A percentile compares a stretch with the other conserved stretches of the same genome.
These are phyloP conservation scores for Pleurotus cornucopiae DNA, from an alignment of 768 basidiomycete genomes.

Conservation along the genomic window DNA sequence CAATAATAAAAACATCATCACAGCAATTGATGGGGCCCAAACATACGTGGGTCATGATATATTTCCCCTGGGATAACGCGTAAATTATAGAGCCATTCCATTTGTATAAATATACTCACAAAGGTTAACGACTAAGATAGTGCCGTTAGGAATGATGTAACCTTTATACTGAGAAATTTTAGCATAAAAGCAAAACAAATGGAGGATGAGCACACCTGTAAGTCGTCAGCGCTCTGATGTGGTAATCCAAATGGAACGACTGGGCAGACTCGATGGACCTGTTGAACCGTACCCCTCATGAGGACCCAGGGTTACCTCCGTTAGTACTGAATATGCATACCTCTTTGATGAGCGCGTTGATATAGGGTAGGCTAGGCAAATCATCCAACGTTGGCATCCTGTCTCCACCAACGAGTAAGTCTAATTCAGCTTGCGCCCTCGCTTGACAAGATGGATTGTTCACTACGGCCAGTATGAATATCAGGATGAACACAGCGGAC, in stretches of 20 bases:
- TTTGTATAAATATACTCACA: conserved; percentile 19
- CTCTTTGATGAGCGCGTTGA: conserved; percentile 11
- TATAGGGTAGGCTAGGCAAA: conserved; percentile 12
- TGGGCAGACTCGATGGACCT: conserved; percentile 9
- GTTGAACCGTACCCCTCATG: too few relatives aligned
- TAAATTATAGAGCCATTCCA: background rate
- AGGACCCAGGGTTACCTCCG: too few relatives aligned
- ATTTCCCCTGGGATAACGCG: background rate
- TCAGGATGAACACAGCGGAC: background rate
- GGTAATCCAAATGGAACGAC: conserved; percentile 12
- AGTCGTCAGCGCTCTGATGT: conserved; percentile 10
- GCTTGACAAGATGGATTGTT: conserved; percentile 14
- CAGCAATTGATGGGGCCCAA: background rate
- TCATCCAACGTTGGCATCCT: conserved; percentile 5
- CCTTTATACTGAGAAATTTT: conserved; percentile 22
- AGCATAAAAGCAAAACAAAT: conserved; percentile 14
- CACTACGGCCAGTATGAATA: conserved; percentile 13
- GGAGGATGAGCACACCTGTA: background rate
- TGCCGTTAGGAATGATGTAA: conserved; percentile 29
- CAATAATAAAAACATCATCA: too few relatives aligned
- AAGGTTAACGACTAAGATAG: conserved; percentile 27
- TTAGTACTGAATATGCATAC: background rate
- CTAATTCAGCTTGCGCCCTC: conserved; percentile 15
- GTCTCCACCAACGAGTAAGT: conserved; percentile 14
- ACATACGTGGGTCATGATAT: conserved; percentile 1